Evolutionary conservation across 2,329 filamentous ascomycete genomes (phyloP).

Genomic region (Fusarium compactum): DNA sequence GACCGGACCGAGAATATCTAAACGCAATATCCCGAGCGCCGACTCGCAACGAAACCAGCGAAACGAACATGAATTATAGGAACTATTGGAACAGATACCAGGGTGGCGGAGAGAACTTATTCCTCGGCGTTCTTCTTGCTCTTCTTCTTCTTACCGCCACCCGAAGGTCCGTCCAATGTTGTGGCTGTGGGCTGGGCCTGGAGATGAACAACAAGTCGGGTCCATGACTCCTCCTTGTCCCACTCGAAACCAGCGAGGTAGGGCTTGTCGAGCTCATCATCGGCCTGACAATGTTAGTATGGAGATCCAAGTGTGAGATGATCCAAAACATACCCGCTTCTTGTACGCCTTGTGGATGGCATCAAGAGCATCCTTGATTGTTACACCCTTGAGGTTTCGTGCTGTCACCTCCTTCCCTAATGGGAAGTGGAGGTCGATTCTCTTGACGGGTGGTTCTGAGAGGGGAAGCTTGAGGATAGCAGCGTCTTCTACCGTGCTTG

Average conservation of each 20-base stretch:
- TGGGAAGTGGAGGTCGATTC: constrained; percentile 93
- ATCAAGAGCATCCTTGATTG: constrained; percentile 95
- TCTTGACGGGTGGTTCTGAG: constrained; percentile 86
- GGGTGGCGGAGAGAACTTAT: constrained; percentile 44
- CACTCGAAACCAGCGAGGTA: constrained; percentile 96
- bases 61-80: constrained; percentile 55
- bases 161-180: constrained; percentile 52
- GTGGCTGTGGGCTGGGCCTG: constrained; percentile 72
- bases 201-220: constrained; percentile 86
- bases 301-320: neutral
- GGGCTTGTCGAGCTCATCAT: constrained; percentile 89
- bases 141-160: constrained; percentile 75
- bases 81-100: constrained; percentile 57
- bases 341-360: constrained; percentile 97
- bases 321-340: constrained; percentile 79
- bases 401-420: constrained; percentile 88
- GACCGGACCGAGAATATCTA: constrained; percentile 55
- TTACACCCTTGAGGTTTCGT: constrained; percentile 92
- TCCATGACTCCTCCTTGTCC: constrained; percentile 94
- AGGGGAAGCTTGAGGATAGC: constrained; percentile 85
- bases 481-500: constrained; percentile 82
- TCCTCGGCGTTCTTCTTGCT: constrained; percentile 73
- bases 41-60: constrained; percentile 56
- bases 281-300: constrained; percentile 67
- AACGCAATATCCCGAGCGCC: constrained; percentile 59